phyloP scores from a whole-genome alignment of 495 filamentous ascomycete genomes.

The Tuber aestivum region DNA sequence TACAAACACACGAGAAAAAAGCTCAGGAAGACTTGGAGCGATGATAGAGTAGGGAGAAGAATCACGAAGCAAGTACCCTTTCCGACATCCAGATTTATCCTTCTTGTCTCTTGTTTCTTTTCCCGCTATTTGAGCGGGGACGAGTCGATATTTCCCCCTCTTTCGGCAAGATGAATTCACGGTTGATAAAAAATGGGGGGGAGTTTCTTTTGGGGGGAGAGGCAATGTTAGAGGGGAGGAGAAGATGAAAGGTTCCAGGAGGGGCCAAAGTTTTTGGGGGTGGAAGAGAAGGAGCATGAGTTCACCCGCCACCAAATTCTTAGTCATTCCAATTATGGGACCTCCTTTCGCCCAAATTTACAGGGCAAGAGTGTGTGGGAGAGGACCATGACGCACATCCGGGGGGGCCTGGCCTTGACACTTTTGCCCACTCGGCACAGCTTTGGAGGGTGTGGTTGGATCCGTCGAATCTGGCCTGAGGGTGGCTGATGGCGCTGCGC shows the following conservation, averaged over 20 bases:
- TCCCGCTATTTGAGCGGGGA: conserved; percentile 34
- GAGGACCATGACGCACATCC: background rate
- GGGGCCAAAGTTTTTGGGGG: conserved; percentile 4
- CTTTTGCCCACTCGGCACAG: background rate
- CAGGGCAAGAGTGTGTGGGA: background rate
- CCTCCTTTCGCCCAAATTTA: background rate
- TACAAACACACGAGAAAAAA: conserved; percentile 40
- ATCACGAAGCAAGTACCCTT: conserved; percentile 37
- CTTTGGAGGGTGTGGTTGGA: background rate
- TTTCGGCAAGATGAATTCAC: conserved; percentile 1
- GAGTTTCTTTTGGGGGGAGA: background rate
- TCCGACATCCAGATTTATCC: conserved; percentile 37
- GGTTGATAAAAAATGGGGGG: conserved; percentile 2
- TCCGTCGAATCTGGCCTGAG: background rate
- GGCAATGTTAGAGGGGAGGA: conserved; percentile 4
- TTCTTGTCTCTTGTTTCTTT: conserved; percentile 20
- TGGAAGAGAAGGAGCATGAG: background rate
- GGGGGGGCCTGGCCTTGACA: background rate
- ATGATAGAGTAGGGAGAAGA: conserved; percentile 36
- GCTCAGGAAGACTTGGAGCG: conserved; percentile 19
- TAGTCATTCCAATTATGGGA: conserved; percentile 5
- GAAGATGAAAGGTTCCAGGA: background rate
- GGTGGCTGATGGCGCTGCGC: background rate
- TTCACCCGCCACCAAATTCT: conserved; percentile 5
- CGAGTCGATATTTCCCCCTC: conserved; percentile 33